Conservation (phyloP, 352 stramenopile genomes). For the Aphanomyces euteiches region DNA sequence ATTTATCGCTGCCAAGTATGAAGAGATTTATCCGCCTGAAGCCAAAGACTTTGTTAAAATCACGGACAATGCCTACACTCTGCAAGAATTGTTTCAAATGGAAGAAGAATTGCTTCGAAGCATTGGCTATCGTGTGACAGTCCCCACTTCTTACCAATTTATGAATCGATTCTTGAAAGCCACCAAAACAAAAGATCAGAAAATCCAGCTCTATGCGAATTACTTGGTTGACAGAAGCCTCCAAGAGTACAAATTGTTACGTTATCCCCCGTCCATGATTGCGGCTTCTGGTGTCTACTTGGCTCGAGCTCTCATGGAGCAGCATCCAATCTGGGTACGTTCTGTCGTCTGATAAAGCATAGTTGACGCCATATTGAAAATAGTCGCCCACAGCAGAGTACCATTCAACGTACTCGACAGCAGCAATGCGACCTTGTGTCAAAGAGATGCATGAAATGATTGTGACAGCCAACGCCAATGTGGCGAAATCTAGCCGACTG, state of each 20-base stretch:
- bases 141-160: conserved; percentile 82
- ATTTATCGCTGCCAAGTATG: conserved; percentile 96
- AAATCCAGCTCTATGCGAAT: conserved; percentile 89
- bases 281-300: conserved; percentile 97
- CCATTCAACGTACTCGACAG: conserved; percentile 76
- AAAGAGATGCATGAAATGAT: conserved; percentile 79
- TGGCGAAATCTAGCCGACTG: conserved; percentile 75
- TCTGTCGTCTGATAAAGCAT: not conserved
- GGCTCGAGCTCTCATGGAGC: conserved; percentile 80
- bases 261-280: conserved; percentile 96
- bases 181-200: conserved; percentile 61
- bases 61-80: conserved; percentile 93
- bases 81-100: conserved; percentile 76
- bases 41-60: conserved; percentile 95
- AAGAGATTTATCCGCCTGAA: conserved; percentile 96
- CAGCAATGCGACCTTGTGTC: conserved; percentile 51
- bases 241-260: conserved; percentile 98
- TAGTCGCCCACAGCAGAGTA: conserved; percentile 61
- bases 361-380: too few relatives aligned
- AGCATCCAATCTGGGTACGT: conserved; percentile 72
- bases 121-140: conserved; percentile 76
- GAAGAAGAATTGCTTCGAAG: conserved; percentile 68
- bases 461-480: conserved; percentile 60
- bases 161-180: conserved; percentile 85
- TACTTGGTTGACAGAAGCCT: conserved; percentile 98